Conservation (phyloP, 306 rosid species). For the Lotus japonicus region DNA sequence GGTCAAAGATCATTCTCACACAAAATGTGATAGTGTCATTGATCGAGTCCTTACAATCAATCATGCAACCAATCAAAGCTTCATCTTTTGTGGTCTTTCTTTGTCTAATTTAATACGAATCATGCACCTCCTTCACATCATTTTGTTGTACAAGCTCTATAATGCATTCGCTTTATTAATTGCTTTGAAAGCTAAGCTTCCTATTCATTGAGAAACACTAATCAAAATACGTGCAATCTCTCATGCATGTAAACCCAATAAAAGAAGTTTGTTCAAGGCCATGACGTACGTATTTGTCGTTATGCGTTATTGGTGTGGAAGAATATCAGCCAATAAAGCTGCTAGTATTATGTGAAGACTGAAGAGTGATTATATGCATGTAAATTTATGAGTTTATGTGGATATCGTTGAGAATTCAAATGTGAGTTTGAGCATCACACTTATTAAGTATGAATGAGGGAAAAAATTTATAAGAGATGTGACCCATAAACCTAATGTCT, state of each 20-base stretch:
- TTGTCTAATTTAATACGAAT: constrained; percentile 42
- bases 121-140: constrained; percentile 24
- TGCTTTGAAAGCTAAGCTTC: constrained; percentile 28
- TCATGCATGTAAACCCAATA: constrained; percentile 20
- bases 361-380: too few species aligned
- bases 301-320: constrained; percentile 7
- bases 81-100: constrained; percentile 18
- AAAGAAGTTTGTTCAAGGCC: constrained; percentile 20
- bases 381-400: too few species aligned
- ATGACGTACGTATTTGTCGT: not conserved
- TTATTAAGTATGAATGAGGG: too few species aligned
- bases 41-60: constrained; percentile 29
- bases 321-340: constrained; percentile 20
- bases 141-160: constrained; percentile 26
- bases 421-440: too few species aligned
- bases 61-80: constrained; percentile 27
- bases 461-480: too few species aligned
- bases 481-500: too few species aligned
- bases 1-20: constrained; percentile 47
- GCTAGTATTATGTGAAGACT: not conserved
- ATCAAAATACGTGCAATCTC: constrained; percentile 27
- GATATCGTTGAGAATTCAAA: too few species aligned
- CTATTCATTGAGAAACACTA: constrained; percentile 16
- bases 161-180: constrained; percentile 33
- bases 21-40: constrained; percentile 3